phyloP scores from a whole-genome alignment of 768 basidiomycete species.

The Leccinum longicurvipes region DNA sequence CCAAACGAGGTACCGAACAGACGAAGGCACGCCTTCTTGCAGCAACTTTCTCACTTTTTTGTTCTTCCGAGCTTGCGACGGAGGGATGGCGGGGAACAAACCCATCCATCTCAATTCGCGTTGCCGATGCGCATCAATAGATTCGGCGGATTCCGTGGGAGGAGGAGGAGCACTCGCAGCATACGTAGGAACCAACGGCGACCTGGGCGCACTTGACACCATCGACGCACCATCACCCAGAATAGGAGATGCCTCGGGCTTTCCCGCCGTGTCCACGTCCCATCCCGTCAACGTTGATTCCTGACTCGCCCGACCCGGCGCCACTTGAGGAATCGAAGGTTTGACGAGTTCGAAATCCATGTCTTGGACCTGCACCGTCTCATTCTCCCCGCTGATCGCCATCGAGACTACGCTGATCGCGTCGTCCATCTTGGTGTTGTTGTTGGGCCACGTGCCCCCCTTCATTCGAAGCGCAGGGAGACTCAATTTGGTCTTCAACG shows the following conservation, averaged over 20 bases:
- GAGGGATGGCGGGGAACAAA: conserved; percentile 50
- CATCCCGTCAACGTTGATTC: conserved; percentile 44
- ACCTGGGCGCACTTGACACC: conserved; percentile 31
- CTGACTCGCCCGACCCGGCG: conserved; percentile 45
- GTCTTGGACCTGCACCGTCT: conserved; percentile 73
- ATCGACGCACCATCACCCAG: conserved; percentile 43
- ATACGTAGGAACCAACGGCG: conserved; percentile 17
- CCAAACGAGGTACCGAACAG: conserved; percentile 84
- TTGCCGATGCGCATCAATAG: conserved; percentile 62
- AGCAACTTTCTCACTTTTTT: conserved; percentile 77
- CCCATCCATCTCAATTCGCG: conserved; percentile 78
- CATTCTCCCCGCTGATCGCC: conserved; percentile 33
- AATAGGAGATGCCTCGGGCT: conserved; percentile 19
- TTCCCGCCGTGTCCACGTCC: conserved; percentile 17
- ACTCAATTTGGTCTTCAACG: conserved; percentile 61
- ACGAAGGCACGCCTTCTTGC: conserved; percentile 77
- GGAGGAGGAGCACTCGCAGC: background rate
- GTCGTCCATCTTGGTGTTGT: conserved; percentile 27
- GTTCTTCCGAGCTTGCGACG: conserved; percentile 67
- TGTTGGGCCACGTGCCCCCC: conserved; percentile 15
- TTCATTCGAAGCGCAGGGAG: conserved; percentile 61
- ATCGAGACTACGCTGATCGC: conserved; percentile 26
- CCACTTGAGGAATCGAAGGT: conserved; percentile 47
- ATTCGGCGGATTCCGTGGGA: conserved; percentile 20
- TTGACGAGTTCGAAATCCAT: conserved; percentile 79